Evolutionary conservation across 176 grass and related monocot species (phyloP).

Genomic region (Oropetium thomaeum): DNA sequence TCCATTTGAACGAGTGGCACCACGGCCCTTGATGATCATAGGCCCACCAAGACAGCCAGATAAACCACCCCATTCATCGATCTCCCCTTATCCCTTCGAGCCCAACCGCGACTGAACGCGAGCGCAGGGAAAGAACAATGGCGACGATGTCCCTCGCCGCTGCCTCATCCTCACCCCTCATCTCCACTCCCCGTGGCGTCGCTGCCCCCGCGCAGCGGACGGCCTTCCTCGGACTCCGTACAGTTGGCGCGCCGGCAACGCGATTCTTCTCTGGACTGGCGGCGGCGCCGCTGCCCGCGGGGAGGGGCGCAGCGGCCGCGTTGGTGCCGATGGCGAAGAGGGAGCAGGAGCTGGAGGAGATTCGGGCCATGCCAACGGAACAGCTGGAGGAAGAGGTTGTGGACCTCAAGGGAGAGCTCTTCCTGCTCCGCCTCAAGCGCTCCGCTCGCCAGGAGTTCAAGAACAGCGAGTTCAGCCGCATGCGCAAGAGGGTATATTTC

Average conservation of each 20-base stretch:
- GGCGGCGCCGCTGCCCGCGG: background rate
- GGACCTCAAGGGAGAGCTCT: constrained; percentile 96
- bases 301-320: constrained; percentile 24
- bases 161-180: constrained; percentile 41
- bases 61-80: constrained; percentile 26
- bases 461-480: constrained; percentile 72
- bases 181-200: constrained; percentile 36
- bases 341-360: constrained; percentile 84
- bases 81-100: constrained; percentile 28
- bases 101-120: constrained; percentile 7
- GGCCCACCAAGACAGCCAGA: background rate
- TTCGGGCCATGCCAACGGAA: constrained; percentile 67
- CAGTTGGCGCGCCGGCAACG: background rate
- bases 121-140: constrained; percentile 27
- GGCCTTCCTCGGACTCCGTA: constrained; percentile 22
- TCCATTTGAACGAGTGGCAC: no score
- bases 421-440: constrained; percentile 89
- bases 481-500: constrained; percentile 73
- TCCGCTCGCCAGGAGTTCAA: constrained; percentile 93
- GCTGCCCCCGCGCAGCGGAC: background rate
- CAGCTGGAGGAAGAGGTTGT: constrained; percentile 81
- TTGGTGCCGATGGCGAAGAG: constrained; percentile 72
- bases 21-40: background rate
- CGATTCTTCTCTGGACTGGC: constrained; percentile 32
- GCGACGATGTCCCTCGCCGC: constrained; percentile 46